Percentiles rank a stretch among this genome's conserved stretches.
Evolutionary conservation across 2,329 filamentous ascomycete genomes (phyloP).

Genomic region (Plenodomus biglobosus): DNA sequence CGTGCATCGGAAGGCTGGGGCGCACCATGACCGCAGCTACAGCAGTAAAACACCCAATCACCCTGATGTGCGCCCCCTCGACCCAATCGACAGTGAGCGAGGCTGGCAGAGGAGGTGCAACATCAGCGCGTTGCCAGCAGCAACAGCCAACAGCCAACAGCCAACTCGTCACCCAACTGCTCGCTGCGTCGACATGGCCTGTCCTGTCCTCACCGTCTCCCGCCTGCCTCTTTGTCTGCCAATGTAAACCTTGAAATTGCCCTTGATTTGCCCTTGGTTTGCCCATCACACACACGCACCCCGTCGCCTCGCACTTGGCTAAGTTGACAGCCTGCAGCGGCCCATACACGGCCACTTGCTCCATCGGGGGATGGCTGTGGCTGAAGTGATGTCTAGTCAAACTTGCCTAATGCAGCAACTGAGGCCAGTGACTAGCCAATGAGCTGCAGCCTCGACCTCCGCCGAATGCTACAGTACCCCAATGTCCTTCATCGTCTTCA

Average conservation of each 20-base stretch:
- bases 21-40: conserved; percentile 3
- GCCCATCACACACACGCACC: conserved; percentile 3
- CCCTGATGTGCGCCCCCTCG: background rate
- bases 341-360: background rate
- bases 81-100: conserved; percentile 24
- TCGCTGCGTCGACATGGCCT: background rate
- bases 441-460: background rate
- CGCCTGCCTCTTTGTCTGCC: conserved; percentile 24
- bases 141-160: conserved; percentile 9
- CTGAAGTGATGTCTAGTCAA: no score
- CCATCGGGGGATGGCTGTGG: background rate
- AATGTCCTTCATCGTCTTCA: background rate
- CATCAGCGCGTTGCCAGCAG: conserved; percentile 24
- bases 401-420: conserved; percentile 8
- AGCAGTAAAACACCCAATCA: conserved; percentile 1
- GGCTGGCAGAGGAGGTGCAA: conserved; percentile 31
- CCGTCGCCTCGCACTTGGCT: background rate
- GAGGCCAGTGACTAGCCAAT: conserved; percentile 4
- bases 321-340: background rate
- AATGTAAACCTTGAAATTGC: conserved; percentile 22
- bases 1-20: conserved; percentile 25
- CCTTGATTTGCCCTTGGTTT: conserved; percentile 7
- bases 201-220: conserved; percentile 13
- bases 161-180: background rate
- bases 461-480: background rate